Conservation (phyloP, 2,329 filamentous ascomycete species). For the Beauveria australis region DNA sequence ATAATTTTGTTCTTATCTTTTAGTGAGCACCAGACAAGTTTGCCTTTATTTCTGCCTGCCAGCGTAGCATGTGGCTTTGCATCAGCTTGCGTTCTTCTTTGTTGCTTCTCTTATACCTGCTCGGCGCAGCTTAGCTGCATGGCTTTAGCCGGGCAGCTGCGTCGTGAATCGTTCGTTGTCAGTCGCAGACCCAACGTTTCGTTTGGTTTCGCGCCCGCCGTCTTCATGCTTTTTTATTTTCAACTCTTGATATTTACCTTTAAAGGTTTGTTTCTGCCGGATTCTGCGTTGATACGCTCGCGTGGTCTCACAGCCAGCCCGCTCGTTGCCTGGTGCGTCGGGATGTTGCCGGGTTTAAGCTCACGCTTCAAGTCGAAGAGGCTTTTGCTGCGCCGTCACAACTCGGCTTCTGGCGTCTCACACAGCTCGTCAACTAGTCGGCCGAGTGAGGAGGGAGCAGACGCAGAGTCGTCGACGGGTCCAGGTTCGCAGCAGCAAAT, state of each 20-base stretch:
- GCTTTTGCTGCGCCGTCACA: constrained; percentile 12
- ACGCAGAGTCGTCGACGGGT: constrained; percentile 1
- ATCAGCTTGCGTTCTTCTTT: not conserved
- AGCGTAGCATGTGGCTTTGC: not conserved
- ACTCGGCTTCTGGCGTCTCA: constrained; percentile 4
- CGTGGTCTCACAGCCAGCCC: constrained; percentile 2
- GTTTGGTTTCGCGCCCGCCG: not conserved
- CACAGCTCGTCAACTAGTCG: constrained; percentile 11
- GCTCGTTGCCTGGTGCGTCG: not conserved
- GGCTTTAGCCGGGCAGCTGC: not conserved
- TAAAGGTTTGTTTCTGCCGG: not conserved
- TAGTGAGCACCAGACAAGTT: not conserved
- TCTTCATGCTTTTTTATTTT: not conserved
- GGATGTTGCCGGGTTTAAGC: constrained; percentile 37
- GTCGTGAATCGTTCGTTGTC: not conserved
- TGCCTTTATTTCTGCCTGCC: not conserved
- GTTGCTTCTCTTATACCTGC: not conserved
- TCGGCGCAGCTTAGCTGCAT: not conserved
- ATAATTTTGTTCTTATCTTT: not conserved
- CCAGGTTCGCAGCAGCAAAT: not conserved
- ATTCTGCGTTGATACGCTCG: not conserved
- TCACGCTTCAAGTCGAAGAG: constrained; percentile 35
- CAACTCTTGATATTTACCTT: not conserved
- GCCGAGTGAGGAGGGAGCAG: constrained; percentile 4
- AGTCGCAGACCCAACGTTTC: not conserved